These are phyloP conservation scores for Marchantia paleacea DNA, from an alignment of 225 moss, liverwort and hornwort species.

Conservation along the genomic window DNA sequence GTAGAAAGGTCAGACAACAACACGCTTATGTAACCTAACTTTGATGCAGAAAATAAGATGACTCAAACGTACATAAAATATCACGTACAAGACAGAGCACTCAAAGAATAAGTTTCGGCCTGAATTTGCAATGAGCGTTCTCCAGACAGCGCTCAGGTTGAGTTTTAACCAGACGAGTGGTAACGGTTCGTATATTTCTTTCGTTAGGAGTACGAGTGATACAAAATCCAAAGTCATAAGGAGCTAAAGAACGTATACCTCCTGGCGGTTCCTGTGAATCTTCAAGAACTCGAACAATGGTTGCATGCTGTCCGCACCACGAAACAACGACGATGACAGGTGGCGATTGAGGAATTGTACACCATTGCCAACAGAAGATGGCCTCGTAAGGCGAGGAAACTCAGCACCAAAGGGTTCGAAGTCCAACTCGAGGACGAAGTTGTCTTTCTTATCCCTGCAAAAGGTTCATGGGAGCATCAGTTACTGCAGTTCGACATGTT, in stretches of 20 bases:
- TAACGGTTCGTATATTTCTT: too few species aligned
- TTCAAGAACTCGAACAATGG: slow-evolving; percentile 81
- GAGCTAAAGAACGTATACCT: slow-evolving; percentile 36
- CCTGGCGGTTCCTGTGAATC: slow-evolving; percentile 64
- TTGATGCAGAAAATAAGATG: too few species aligned
- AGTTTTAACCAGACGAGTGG: too few species aligned
- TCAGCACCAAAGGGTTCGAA: slow-evolving; percentile 83
- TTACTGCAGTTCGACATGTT: background rate
- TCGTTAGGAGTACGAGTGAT: too few species aligned
- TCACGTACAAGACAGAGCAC: too few species aligned
- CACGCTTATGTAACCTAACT: too few species aligned
- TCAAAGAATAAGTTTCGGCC: too few species aligned
- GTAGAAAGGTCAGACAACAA: too few species aligned
- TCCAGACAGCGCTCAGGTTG: too few species aligned
- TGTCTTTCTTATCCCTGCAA: slow-evolving; percentile 43
- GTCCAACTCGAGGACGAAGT: slow-evolving; percentile 80
- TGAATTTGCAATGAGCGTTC: too few species aligned
- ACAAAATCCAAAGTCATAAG: background rate
- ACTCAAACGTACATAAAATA: too few species aligned
- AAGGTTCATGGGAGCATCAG: too few species aligned
- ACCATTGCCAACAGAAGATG: slow-evolving; percentile 82
- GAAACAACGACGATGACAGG: slow-evolving; percentile 76
- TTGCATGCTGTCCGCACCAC: slow-evolving; percentile 54
- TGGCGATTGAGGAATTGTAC: slow-evolving; percentile 90
- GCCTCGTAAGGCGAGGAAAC: slow-evolving; percentile 77